Conservation (phyloP, 2,329 filamentous ascomycete species). For the Hirsutella rhossiliensis region DNA sequence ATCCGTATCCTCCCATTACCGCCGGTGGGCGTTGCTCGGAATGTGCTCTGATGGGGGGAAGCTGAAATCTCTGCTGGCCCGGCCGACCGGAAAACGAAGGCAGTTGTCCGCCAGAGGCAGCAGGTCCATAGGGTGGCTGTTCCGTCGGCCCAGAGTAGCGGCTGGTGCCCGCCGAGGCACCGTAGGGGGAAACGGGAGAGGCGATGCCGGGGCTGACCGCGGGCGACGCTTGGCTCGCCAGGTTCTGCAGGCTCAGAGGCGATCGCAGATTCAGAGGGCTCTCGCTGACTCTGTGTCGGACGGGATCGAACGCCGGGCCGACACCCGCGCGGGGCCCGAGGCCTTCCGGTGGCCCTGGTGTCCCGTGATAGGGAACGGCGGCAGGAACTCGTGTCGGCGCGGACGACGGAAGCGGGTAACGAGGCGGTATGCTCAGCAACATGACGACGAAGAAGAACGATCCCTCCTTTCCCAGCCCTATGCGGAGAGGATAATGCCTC, state of each 20-base stretch:
- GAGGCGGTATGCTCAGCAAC: conserved; percentile 24
- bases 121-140: conserved; percentile 34
- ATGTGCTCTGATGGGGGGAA: conserved; percentile 35
- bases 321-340: conserved; percentile 33
- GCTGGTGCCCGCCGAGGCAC: conserved; percentile 28
- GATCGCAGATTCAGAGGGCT: conserved; percentile 11
- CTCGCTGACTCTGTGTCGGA: conserved; percentile 28
- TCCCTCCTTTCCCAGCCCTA: conserved; percentile 47
- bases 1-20: conserved; percentile 10
- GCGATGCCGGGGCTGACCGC: conserved; percentile 19
- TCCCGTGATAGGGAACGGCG: conserved; percentile 27
- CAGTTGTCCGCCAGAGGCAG: conserved; percentile 32
- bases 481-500: conserved; percentile 34
- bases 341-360: conserved; percentile 14
- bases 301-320: conserved; percentile 34
- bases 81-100: conserved; percentile 18
- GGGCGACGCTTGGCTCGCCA: conserved; percentile 1
- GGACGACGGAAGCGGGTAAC: conserved; percentile 32
- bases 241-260: not conserved
- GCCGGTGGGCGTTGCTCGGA: conserved; percentile 13
- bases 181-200: conserved; percentile 20
- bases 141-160: conserved; percentile 33
- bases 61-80: conserved; percentile 26
- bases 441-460: conserved; percentile 52
- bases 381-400: conserved; percentile 29